phyloP scores from a whole-genome alignment of 1,284 basidiomycete species.

The Rugosomyces carneus region DNA sequence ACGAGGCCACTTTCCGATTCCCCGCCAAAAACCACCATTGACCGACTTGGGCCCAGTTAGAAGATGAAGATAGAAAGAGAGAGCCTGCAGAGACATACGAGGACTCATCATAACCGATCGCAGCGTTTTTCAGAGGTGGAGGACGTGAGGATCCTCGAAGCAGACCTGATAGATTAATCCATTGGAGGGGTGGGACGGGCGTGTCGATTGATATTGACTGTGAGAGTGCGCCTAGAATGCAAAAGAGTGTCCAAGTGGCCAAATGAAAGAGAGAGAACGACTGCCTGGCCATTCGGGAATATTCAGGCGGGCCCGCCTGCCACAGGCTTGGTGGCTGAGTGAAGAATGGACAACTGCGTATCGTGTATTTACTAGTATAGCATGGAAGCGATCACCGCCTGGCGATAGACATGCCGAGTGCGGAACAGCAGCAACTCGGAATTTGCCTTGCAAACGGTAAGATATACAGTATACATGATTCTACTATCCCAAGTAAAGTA shows the following conservation, averaged over 20 bases:
- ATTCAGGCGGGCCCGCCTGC: constrained; percentile 12
- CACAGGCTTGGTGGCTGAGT: constrained; percentile 8
- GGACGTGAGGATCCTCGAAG: constrained; percentile 48
- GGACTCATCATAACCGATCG: constrained; percentile 56
- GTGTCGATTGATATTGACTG: constrained; percentile 33
- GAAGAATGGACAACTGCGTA: constrained; percentile 5
- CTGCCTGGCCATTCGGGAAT: constrained; percentile 17
- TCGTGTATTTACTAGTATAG: constrained; percentile 4
- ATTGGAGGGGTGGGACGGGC: constrained; percentile 52
- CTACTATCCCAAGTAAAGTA: no score
- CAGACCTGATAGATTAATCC: constrained; percentile 63
- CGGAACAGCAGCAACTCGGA: constrained; percentile 9
- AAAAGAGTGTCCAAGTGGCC: constrained; percentile 11
- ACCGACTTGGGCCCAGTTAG: constrained; percentile 26
- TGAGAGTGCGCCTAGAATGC: constrained; percentile 17
- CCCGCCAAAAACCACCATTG: constrained; percentile 69
- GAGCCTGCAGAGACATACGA: constrained; percentile 30
- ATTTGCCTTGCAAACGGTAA: not conserved
- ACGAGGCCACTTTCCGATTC: constrained; percentile 59
- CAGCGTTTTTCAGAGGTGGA: constrained; percentile 63
- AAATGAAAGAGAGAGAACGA: constrained; percentile 11
- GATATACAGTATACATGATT: no score
- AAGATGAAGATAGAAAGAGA: constrained; percentile 5
- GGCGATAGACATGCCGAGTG: constrained; percentile 9
- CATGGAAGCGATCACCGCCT: constrained; percentile 9